Evolutionary conservation across 768 basidiomycete genomes (phyloP).

Genomic region (Mycena capillaripes): DNA sequence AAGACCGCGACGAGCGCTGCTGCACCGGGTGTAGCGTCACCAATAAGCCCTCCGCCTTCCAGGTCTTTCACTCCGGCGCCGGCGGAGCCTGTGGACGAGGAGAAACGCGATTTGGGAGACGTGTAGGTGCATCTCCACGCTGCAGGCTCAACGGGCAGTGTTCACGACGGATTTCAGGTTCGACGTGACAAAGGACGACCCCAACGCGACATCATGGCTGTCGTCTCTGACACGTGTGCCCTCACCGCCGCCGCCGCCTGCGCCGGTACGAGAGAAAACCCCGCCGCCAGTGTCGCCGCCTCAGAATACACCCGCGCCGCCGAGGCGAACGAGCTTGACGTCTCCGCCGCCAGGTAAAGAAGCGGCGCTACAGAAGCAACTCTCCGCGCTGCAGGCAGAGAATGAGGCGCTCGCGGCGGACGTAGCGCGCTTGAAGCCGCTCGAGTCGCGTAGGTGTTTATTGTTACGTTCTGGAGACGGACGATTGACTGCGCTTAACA

Average conservation of each 20-base stretch:
- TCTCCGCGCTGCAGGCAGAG: slow-evolving; percentile 38
- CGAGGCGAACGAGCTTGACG: slow-evolving; percentile 27
- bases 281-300: slow-evolving; percentile 41
- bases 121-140: slow-evolving; percentile 66
- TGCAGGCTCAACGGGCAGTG: slow-evolving; percentile 24
- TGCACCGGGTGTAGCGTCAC: slow-evolving; percentile 53
- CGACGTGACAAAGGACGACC: slow-evolving; percentile 61
- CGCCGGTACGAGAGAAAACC: slow-evolving; percentile 32
- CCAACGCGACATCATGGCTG: slow-evolving; percentile 61
- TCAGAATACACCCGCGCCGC: slow-evolving; percentile 31
- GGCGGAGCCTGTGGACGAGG: slow-evolving; percentile 58
- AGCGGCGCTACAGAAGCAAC: slow-evolving; percentile 29
- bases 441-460: slow-evolving; percentile 31
- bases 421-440: slow-evolving; percentile 34
- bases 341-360: slow-evolving; percentile 38
- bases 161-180: slow-evolving; percentile 18
- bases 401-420: slow-evolving; percentile 40
- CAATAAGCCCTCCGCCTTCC: slow-evolving; percentile 61
- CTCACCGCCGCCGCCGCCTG: slow-evolving; percentile 42
- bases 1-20: slow-evolving; percentile 64
- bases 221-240: slow-evolving; percentile 65
- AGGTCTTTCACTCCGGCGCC: slow-evolving; percentile 68
- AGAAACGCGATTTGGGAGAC: slow-evolving; percentile 69
- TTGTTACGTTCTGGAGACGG: neutral
- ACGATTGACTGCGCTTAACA: slow-evolving; percentile 29